Conservation (phyloP, 116 monocot species). For the Iris pallida region DNA sequence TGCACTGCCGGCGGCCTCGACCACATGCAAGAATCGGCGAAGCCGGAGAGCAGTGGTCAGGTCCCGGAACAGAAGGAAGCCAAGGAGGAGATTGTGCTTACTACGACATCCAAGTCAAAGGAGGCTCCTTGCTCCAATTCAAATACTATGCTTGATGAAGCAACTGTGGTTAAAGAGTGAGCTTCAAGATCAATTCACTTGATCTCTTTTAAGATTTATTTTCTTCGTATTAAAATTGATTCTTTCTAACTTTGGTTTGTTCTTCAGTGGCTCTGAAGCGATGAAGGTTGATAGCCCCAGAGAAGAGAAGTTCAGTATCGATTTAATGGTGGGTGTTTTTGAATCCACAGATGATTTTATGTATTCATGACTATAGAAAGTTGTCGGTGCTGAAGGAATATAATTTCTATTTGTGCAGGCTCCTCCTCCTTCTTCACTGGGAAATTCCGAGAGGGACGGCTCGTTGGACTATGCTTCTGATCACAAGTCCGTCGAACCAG, state of each 20-base stretch:
- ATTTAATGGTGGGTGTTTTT: constrained; percentile 74
- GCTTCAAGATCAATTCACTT: constrained; percentile 17
- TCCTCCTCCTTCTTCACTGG: constrained; percentile 72
- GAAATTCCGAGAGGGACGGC: constrained; percentile 58
- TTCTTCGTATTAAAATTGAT: neutral
- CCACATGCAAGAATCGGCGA: constrained; percentile 18
- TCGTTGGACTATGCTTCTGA: constrained; percentile 22
- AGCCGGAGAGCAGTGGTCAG: constrained; percentile 14
- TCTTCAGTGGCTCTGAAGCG: constrained; percentile 30
- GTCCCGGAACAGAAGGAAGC: constrained; percentile 26
- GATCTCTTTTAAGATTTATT: constrained; percentile 8
- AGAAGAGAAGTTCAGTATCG: constrained; percentile 71
- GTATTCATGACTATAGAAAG: neutral
- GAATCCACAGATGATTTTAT: neutral
- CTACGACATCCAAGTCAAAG: constrained; percentile 11
- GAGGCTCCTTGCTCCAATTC: constrained; percentile 17
- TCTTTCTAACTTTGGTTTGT: constrained; percentile 2
- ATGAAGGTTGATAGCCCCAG: constrained; percentile 19
- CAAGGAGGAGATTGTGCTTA: constrained; percentile 20
- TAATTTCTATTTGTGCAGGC: constrained; percentile 33
- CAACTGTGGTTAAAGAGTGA: constrained; percentile 42
- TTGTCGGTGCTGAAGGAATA: neutral
- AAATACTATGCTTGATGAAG: constrained; percentile 34
- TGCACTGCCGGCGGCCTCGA: neutral
- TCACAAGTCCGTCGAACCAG: constrained; percentile 20